Evolutionary conservation across 441 rosid genomes (phyloP).

Genomic region (Pelargonium fulgidum): DNA sequence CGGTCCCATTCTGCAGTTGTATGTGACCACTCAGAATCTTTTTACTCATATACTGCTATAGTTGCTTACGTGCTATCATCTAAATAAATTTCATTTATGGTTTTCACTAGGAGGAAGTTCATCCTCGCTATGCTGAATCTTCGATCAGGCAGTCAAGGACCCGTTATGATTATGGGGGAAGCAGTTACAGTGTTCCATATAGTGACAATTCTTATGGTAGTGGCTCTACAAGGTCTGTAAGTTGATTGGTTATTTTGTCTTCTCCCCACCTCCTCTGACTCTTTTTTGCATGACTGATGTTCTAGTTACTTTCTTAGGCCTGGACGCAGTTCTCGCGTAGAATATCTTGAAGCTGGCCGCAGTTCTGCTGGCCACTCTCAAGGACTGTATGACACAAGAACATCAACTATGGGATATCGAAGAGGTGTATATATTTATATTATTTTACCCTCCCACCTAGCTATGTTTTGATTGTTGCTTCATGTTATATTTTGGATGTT

Average conservation of each 20-base stretch:
- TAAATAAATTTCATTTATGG: not conserved
- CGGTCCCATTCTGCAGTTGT: not conserved
- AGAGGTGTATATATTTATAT: not conserved
- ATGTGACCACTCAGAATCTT: not conserved
- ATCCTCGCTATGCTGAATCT: slow-evolving; percentile 1
- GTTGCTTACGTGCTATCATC: not conserved
- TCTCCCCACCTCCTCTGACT: not conserved
- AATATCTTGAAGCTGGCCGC: not conserved
- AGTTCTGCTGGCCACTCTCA: not conserved
- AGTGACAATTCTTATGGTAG: not conserved
- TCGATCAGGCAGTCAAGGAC: not conserved
- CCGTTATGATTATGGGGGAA: slow-evolving; percentile 3
- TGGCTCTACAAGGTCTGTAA: not conserved
- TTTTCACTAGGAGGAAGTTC: not conserved
- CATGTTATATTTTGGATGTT: too few relatives aligned
- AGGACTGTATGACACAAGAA: not conserved
- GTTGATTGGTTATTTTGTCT: not conserved
- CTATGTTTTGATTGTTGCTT: not conserved
- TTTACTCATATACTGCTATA: not conserved
- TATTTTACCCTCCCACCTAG: not conserved
- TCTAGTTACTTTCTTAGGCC: not conserved
- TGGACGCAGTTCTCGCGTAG: not conserved
- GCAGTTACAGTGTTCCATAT: not conserved
- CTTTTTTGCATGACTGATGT: not conserved
- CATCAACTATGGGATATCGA: slow-evolving; percentile 1